These are phyloP conservation scores for Saccharomyces hybrid DNA, from an alignment of 1,139 yeast species.

Conservation along the genomic window DNA sequence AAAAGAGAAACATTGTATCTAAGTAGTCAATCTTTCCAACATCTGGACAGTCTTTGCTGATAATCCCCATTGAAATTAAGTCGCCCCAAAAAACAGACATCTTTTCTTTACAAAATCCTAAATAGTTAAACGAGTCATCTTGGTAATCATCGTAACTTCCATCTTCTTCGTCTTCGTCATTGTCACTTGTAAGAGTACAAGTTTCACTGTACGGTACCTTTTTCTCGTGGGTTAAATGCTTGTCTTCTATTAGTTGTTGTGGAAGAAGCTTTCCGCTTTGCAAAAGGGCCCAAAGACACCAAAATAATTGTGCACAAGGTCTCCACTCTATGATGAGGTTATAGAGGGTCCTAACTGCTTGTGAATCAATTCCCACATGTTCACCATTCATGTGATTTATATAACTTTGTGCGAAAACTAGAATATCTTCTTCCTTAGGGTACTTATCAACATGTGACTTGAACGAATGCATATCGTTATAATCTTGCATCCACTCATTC, in stretches of 20 bases:
- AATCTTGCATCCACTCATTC: conserved; percentile 94
- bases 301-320: conserved; percentile 64
- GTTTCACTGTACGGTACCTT: too few species aligned
- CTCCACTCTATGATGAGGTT: conserved; percentile 73
- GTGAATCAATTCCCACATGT: conserved; percentile 33
- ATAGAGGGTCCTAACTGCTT: conserved; percentile 48
- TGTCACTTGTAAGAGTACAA: too few species aligned
- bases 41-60: conserved; percentile 32
- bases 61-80: conserved; percentile 54
- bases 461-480: conserved; percentile 49
- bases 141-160: conserved; percentile 10
- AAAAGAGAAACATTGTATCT: background rate
- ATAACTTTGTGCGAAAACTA: conserved; percentile 63
- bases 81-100: conserved; percentile 69
- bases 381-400: conserved; percentile 32
- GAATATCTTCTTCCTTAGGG: conserved; percentile 60
- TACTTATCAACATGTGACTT: conserved; percentile 52
- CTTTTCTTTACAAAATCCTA: conserved; percentile 69
- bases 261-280: conserved; percentile 45
- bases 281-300: conserved; percentile 91
- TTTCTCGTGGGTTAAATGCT: too few species aligned
- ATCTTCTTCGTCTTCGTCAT: conserved; percentile 8
- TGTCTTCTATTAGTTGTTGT: conserved; percentile 18
- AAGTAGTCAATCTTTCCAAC: background rate
- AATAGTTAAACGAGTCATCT: conserved; percentile 59